phyloP scores from a whole-genome alignment of 2,329 filamentous ascomycete species.

The Periconia sp. region DNA sequence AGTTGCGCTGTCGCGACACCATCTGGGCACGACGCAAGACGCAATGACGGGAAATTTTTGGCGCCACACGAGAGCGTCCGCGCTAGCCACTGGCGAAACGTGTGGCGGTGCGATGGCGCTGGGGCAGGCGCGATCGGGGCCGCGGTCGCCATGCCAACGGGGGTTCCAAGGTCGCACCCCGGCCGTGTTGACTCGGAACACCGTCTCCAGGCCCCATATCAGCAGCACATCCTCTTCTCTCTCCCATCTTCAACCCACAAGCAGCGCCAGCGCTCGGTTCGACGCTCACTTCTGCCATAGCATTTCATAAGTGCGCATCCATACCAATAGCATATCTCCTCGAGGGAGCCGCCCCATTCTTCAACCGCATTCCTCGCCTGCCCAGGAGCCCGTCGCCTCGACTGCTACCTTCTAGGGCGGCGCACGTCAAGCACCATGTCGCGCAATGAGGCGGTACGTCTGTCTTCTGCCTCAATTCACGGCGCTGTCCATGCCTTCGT shows the following conservation, averaged over 20 bases:
- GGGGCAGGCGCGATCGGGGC: not conserved
- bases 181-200: conserved; percentile 31
- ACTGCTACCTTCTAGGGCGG: conserved; percentile 18
- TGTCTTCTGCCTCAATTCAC: not conserved
- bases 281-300: conserved; percentile 30
- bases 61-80: conserved; percentile 3
- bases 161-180: conserved; percentile 22
- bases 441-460: conserved; percentile 48
- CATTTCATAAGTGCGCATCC: conserved; percentile 23
- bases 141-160: conserved; percentile 23
- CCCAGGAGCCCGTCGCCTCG: conserved; percentile 25
- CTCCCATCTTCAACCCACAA: conserved; percentile 31
- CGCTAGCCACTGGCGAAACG: conserved; percentile 14
- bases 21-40: too few relatives aligned
- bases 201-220: conserved; percentile 26
- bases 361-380: conserved; percentile 34
- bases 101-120: too few relatives aligned
- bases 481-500: too few relatives aligned
- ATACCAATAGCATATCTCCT: conserved; percentile 27
- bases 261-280: conserved; percentile 34
- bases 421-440: conserved; percentile 40
- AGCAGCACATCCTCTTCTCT: conserved; percentile 29
- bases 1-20: too few relatives aligned
- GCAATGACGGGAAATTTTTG: conserved; percentile 11
- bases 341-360: conserved; percentile 40